phyloP scores from a whole-genome alignment of 139 green algal species.

The Chlamydomonas sp. region DNA sequence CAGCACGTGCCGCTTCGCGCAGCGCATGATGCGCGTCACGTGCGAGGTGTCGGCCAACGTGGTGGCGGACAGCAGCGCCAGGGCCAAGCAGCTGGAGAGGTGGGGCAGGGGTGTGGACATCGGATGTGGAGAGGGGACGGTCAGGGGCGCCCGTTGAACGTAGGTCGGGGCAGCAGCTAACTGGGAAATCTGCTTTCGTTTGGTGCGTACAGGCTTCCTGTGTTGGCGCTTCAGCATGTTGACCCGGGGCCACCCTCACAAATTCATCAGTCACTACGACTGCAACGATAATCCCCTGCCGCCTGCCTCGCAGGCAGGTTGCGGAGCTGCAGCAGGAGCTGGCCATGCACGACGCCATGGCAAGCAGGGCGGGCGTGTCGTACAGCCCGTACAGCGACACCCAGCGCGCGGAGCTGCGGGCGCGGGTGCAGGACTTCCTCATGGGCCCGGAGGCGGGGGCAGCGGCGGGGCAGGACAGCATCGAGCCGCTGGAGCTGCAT shows the following conservation, averaged over 20 bases:
- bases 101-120: constrained; percentile 14
- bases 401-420: constrained; percentile 39
- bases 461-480: constrained; percentile 10
- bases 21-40: constrained; percentile 73
- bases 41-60: constrained; percentile 65
- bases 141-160: no score
- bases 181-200: no score
- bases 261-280: no score
- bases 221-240: no score
- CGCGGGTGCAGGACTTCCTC: constrained; percentile 42
- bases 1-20: constrained; percentile 80
- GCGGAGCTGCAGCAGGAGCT: constrained; percentile 66
- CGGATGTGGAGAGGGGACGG: neutral
- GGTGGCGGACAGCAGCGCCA: constrained; percentile 45
- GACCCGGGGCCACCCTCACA: no score
- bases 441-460: neutral
- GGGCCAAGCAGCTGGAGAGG: constrained; percentile 56
- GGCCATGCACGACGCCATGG: constrained; percentile 63
- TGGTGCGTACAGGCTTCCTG: no score
- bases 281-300: no score
- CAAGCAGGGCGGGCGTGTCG: constrained; percentile 21
- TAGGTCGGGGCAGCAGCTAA: no score
- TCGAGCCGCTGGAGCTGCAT: constrained; percentile 48
- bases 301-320: constrained; percentile 51
- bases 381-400: constrained; percentile 50